Conservation (phyloP, 2,329 filamentous ascomycete species). For the Amesomyces nigricolor region DNA sequence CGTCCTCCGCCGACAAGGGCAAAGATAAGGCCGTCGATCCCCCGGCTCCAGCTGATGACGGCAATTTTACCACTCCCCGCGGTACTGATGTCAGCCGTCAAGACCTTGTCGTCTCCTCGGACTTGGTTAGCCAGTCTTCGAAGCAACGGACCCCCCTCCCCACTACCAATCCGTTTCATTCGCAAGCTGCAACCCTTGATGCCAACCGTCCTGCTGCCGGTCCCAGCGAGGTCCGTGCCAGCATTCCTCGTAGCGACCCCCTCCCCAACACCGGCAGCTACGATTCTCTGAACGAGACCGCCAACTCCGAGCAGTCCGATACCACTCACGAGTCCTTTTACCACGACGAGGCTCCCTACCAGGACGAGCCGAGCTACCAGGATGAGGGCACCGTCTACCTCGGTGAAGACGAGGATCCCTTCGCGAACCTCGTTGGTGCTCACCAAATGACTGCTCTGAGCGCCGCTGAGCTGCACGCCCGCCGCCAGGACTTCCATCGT, state of each 20-base stretch:
- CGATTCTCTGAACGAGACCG: neutral
- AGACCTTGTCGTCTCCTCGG: neutral
- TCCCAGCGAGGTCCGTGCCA: constrained; percentile 3
- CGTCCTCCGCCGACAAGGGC: constrained; percentile 12
- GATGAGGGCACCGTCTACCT: constrained; percentile 5
- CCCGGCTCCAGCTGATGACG: neutral
- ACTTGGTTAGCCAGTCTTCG: neutral
- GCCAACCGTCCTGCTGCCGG: neutral
- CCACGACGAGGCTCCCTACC: neutral
- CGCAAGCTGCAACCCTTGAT: neutral
- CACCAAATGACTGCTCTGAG: neutral
- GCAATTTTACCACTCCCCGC: neutral
- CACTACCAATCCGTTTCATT: neutral
- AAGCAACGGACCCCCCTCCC: neutral
- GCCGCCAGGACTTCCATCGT: neutral
- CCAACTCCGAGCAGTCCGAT: neutral
- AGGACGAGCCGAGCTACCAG: neutral
- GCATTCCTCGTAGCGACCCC: constrained; percentile 13
- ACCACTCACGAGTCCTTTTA: neutral
- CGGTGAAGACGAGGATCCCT: neutral
- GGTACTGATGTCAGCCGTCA: neutral
- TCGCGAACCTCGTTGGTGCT: neutral
- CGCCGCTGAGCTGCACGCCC: constrained; percentile 6
- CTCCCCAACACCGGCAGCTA: constrained; percentile 10
- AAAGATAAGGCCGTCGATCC: constrained; percentile 9